Evolutionary conservation across 2,329 filamentous ascomycete species (phyloP).

Genomic region (Mollisia scopiformis): DNA sequence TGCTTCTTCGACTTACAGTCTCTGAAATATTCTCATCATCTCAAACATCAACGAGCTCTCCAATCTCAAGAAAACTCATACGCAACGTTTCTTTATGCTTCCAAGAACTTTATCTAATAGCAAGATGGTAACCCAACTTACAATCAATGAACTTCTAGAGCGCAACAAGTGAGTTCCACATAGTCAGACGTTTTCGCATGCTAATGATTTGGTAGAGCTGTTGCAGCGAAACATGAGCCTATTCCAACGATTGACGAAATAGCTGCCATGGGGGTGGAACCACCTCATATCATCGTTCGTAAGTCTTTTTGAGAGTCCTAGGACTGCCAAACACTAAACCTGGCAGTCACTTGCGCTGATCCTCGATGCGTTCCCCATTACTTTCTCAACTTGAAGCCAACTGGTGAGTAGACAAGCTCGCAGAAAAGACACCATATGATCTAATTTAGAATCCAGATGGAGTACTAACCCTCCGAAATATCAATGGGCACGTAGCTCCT

Average conservation of each 20-base stretch:
- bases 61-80: not conserved
- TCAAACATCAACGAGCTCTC: not conserved
- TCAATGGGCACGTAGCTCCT: conserved; percentile 28
- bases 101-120: not conserved
- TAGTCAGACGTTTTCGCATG: not conserved
- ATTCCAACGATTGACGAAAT: conserved; percentile 16
- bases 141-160: conserved; percentile 11
- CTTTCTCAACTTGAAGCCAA: conserved; percentile 16
- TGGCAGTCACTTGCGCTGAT: conserved; percentile 15
- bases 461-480: conserved; percentile 28
- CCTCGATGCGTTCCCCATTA: conserved; percentile 10
- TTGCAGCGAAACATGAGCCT: conserved; percentile 10
- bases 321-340: not conserved
- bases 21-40: not conserved
- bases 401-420: not conserved
- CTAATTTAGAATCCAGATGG: conserved; percentile 9
- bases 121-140: conserved; percentile 5
- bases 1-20: not conserved
- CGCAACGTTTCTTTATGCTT: not conserved
- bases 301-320: not conserved
- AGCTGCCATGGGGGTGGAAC: not conserved
- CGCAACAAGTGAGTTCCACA: conserved; percentile 11
- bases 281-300: conserved; percentile 7
- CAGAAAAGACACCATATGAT: not conserved
- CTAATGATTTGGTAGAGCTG: not conserved